Conservation (phyloP, 345 rosid genomes). For the Hypericum androsaemum region DNA sequence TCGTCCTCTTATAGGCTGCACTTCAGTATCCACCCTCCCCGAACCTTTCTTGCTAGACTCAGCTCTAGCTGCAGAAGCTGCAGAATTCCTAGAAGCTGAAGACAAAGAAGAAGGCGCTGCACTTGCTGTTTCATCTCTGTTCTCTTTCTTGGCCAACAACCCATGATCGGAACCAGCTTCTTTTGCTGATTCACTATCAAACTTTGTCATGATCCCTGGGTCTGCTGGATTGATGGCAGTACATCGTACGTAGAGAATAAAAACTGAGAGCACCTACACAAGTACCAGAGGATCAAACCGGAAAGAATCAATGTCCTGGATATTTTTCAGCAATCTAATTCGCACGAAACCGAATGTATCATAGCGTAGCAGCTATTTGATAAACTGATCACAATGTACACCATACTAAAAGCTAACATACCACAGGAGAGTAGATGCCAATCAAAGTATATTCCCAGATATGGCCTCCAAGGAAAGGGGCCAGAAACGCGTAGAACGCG, state of each 20-base stretch:
- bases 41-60: conserved; percentile 67
- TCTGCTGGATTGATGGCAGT: conserved; percentile 99
- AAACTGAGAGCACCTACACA: conserved; percentile 78
- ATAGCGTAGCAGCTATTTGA: neutral
- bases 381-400: neutral
- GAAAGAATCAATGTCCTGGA: too few relatives aligned
- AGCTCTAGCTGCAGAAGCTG: conserved; percentile 45
- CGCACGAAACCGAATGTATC: too few relatives aligned
- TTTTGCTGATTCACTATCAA: conserved; percentile 24
- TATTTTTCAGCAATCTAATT: too few relatives aligned
- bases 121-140: conserved; percentile 48
- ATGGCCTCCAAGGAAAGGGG: conserved; percentile 89
- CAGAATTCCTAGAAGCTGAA: conserved; percentile 64
- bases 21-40: conserved; percentile 25
- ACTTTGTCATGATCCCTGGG: conserved; percentile 90
- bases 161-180: conserved; percentile 27
- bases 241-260: conserved; percentile 86
- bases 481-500: conserved; percentile 89
- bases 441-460: conserved; percentile 70
- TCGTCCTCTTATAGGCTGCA: conserved; percentile 18
- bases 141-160: conserved; percentile 32
- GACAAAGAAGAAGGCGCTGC: conserved; percentile 63
- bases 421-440: conserved; percentile 83
- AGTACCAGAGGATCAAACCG: too few relatives aligned
- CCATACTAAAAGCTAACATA: conserved; percentile 25